Evolutionary conservation across 768 basidiomycete species (phyloP).

Genomic region (Mycena haematopus): DNA sequence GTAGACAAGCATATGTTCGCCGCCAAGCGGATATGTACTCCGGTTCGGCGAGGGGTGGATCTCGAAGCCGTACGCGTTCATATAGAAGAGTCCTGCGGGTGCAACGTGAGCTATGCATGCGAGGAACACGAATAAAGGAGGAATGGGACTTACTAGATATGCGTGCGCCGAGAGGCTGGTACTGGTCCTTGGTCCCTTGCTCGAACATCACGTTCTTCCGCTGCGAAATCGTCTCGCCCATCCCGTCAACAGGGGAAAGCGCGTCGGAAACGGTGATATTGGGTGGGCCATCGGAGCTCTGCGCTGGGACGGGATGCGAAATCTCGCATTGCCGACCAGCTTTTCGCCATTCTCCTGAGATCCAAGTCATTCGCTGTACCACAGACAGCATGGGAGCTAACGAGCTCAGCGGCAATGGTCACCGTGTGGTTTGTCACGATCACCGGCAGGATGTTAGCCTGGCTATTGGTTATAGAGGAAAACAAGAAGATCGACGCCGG

Average conservation of each 20-base stretch:
- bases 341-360: conserved; percentile 72
- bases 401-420: conserved; percentile 92
- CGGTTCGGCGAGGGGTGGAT: conserved; percentile 89
- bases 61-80: conserved; percentile 91
- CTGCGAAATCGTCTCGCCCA: conserved; percentile 54
- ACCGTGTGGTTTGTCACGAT: conserved; percentile 95
- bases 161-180: conserved; percentile 62
- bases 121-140: neutral
- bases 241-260: conserved; percentile 58
- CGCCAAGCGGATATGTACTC: conserved; percentile 73
- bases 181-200: conserved; percentile 58
- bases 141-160: conserved; percentile 22
- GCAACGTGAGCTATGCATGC: conserved; percentile 11
- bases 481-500: conserved; percentile 95
- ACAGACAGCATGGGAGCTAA: conserved; percentile 35
- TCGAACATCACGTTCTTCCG: conserved; percentile 73
- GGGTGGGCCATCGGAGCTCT: conserved; percentile 34
- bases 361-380: conserved; percentile 11
- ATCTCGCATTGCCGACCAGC: conserved; percentile 92
- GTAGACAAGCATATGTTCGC: conserved; percentile 77
- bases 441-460: conserved; percentile 87
- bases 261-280: conserved; percentile 44
- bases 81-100: conserved; percentile 77
- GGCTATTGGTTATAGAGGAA: conserved; percentile 87
- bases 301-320: conserved; percentile 68